phyloP scores from a whole-genome alignment of 495 filamentous ascomycete species.

The Cryomyces antarcticus region DNA sequence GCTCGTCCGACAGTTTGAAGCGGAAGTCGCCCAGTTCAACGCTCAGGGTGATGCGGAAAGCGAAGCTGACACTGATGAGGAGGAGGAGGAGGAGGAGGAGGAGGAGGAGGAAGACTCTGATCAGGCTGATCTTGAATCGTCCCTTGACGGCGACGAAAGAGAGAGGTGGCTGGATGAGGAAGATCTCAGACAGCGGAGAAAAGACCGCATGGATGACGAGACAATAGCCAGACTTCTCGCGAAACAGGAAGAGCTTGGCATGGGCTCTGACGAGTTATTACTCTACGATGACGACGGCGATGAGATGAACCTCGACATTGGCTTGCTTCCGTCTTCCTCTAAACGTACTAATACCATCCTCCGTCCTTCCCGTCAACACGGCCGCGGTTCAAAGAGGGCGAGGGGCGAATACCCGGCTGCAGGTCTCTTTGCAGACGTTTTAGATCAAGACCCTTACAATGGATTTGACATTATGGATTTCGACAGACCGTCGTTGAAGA shows the following conservation, averaged over 20 bases:
- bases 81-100: constrained; percentile 20
- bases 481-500: constrained; percentile 36
- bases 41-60: constrained; percentile 6
- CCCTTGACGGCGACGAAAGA: too few relatives aligned
- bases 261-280: constrained; percentile 35
- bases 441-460: constrained; percentile 40
- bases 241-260: constrained; percentile 46
- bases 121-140: constrained; percentile 15
- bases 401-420: constrained; percentile 32
- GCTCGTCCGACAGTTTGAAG: constrained; percentile 23
- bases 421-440: constrained; percentile 41
- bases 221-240: constrained; percentile 36
- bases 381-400: neutral
- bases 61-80: constrained; percentile 10
- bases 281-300: constrained; percentile 25
- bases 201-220: constrained; percentile 29
- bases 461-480: constrained; percentile 73
- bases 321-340: neutral
- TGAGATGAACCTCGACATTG: constrained; percentile 1
- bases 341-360: neutral
- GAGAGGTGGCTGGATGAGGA: constrained; percentile 16
- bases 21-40: neutral
- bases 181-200: constrained; percentile 12
- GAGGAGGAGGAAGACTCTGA: constrained; percentile 16
- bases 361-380: neutral